Conservation (phyloP, 2,329 filamentous ascomycete species). For the Ascochyta fabae region DNA sequence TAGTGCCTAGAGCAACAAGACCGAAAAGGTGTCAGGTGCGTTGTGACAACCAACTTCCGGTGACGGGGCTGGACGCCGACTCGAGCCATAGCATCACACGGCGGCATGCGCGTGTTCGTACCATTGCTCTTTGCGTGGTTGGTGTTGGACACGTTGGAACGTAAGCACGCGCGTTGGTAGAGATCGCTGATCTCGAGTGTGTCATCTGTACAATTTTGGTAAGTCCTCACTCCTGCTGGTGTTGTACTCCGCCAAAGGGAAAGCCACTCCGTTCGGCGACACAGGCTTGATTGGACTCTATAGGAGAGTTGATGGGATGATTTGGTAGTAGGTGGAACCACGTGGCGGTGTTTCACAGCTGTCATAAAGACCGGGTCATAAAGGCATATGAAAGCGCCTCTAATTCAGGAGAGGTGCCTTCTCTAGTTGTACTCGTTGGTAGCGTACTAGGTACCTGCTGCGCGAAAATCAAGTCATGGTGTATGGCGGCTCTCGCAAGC, state of each 20-base stretch:
- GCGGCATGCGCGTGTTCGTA: neutral
- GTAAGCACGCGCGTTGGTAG: constrained; percentile 3
- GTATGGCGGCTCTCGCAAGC: constrained; percentile 5
- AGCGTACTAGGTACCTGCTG: constrained; percentile 7
- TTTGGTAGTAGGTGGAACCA: constrained; percentile 18
- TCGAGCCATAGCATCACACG: constrained; percentile 9
- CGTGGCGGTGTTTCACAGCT: constrained; percentile 15
- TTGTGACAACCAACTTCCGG: neutral
- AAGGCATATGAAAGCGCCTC: constrained; percentile 10
- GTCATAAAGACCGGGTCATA: constrained; percentile 4
- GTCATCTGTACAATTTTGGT: neutral
- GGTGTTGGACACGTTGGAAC: constrained; percentile 3
- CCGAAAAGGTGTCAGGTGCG: constrained; percentile 5
- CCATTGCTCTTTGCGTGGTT: neutral
- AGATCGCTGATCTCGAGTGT: neutral
- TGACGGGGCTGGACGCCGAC: constrained; percentile 6
- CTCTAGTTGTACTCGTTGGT: constrained; percentile 10
- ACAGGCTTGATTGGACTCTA: constrained; percentile 4
- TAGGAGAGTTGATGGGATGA: neutral
- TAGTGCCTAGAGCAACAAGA: neutral
- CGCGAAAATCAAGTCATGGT: constrained; percentile 2
- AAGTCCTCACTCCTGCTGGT: neutral
- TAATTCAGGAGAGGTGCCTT: constrained; percentile 7
- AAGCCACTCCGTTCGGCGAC: neutral
- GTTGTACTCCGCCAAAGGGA: neutral